phyloP scores from a whole-genome alignment of 169 alveolate genomes.

The Cryptosporidium sp. region DNA sequence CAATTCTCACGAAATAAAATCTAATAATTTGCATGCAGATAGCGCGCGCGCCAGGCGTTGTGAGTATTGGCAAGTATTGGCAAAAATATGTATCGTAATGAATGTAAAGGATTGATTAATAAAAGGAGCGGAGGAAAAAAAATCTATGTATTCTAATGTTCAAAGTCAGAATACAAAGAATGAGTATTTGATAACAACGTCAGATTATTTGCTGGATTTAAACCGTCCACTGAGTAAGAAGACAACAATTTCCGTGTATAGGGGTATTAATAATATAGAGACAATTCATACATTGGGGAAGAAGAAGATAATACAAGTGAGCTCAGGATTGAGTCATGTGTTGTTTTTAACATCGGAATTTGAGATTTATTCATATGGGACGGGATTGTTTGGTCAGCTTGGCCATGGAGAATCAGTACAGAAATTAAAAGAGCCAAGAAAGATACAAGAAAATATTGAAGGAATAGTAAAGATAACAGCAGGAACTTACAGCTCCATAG shows the following conservation, averaged over 20 bases:
- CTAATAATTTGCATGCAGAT: not conserved
- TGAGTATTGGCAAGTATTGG: constrained; percentile 12
- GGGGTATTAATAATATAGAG: constrained; percentile 29
- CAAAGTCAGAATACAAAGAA: constrained; percentile 44
- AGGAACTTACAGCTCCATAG: constrained; percentile 47
- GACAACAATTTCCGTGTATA: constrained; percentile 41
- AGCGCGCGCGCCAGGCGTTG: constrained; percentile 30
- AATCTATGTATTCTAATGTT: constrained; percentile 44
- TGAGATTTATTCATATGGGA: constrained; percentile 56
- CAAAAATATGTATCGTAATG: not conserved
- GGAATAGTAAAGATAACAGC: constrained; percentile 22
- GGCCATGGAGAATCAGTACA: constrained; percentile 58
- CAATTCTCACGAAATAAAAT: too few relatives aligned
- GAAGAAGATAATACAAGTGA: constrained; percentile 34
- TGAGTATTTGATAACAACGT: constrained; percentile 56
- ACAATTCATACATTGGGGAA: constrained; percentile 49
- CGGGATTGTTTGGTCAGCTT: constrained; percentile 60
- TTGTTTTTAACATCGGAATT: constrained; percentile 31
- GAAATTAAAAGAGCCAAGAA: constrained; percentile 40
- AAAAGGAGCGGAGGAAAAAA: constrained; percentile 2
- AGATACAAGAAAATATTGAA: constrained; percentile 3
- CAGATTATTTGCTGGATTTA: constrained; percentile 52
- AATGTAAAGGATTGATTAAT: not conserved
- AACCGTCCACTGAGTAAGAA: constrained; percentile 31
- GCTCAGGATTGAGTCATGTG: constrained; percentile 48